Conservation (phyloP, 306 rosid genomes). For the Rosa chinensis region DNA sequence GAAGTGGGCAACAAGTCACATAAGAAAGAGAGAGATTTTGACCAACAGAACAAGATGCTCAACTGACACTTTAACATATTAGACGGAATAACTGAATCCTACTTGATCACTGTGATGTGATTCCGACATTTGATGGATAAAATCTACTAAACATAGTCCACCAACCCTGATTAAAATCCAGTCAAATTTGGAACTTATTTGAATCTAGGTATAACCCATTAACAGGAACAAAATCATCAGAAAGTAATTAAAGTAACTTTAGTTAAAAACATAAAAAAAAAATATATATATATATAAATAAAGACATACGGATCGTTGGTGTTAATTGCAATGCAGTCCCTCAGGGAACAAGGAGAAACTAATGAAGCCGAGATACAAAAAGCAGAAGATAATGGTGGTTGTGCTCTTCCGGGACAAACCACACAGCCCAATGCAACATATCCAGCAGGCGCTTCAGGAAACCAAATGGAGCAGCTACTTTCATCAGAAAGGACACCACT, state of each 20-base stretch:
- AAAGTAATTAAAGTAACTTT: background rate
- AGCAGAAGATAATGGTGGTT: constrained; percentile 73
- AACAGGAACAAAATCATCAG: background rate
- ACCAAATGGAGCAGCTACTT: constrained; percentile 78
- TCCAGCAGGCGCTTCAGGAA: constrained; percentile 91
- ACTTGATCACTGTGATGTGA: background rate
- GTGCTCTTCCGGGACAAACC: constrained; percentile 62
- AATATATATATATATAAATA: too few relatives aligned
- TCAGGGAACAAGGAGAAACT: constrained; percentile 70
- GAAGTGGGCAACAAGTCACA: background rate
- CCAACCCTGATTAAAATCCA: background rate
- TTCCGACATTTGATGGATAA: constrained; percentile 1
- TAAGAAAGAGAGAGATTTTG: background rate
- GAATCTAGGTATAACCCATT: background rate
- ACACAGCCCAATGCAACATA: constrained; percentile 93
- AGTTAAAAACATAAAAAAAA: background rate
- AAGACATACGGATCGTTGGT: constrained; percentile 55
- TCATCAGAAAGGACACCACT: constrained; percentile 30
- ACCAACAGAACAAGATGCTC: background rate
- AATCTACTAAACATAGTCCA: background rate
- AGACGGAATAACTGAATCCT: background rate
- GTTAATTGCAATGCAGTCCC: constrained; percentile 73
- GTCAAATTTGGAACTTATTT: background rate
- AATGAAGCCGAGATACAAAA: constrained; percentile 74
- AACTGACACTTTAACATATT: background rate